Percentiles rank a stretch among this genome's conserved stretches.
Conservation (phyloP, 805 yeast species). For the Myxozyma mucilagina region DNA sequence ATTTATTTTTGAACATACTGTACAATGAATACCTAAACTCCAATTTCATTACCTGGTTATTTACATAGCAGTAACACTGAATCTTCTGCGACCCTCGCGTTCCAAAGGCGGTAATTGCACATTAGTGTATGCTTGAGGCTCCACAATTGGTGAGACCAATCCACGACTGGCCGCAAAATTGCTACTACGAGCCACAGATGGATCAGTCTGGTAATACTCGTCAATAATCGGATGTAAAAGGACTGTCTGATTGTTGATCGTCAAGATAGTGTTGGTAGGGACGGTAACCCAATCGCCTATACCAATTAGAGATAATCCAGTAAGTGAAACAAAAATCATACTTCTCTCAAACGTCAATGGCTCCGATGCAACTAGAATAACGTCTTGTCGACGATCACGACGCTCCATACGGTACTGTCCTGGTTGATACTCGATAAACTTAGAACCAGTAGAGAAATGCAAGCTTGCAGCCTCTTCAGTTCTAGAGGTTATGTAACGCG, state of each 20-base stretch:
- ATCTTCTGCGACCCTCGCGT: conserved; percentile 62
- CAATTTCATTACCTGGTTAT: neutral
- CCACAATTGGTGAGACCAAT: conserved; percentile 86
- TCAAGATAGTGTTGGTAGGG: conserved; percentile 84
- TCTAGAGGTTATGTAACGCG: conserved; percentile 83
- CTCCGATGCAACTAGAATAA: conserved; percentile 95
- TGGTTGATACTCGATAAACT: conserved; percentile 84
- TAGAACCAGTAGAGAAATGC: conserved; percentile 91
- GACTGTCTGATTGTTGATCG: conserved; percentile 82
- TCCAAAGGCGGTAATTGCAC: conserved; percentile 67
- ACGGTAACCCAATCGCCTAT: conserved; percentile 90
- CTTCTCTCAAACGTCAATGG: conserved; percentile 92
- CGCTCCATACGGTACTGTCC: conserved; percentile 95
- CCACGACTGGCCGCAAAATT: conserved; percentile 89
- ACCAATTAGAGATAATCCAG: neutral
- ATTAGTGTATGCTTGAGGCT: conserved; percentile 35
- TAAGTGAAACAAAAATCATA: neutral
- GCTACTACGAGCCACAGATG: conserved; percentile 66
- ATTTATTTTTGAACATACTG: too few species aligned
- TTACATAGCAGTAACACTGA: conserved; percentile 15
- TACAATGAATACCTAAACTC: neutral
- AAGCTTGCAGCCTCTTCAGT: conserved; percentile 95
- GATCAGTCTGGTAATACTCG: conserved; percentile 79
- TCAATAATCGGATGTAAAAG: conserved; percentile 82
- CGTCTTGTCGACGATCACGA: conserved; percentile 86